phyloP scores from a whole-genome alignment of 768 basidiomycete species.

The Phaeotremella skinneri region DNA sequence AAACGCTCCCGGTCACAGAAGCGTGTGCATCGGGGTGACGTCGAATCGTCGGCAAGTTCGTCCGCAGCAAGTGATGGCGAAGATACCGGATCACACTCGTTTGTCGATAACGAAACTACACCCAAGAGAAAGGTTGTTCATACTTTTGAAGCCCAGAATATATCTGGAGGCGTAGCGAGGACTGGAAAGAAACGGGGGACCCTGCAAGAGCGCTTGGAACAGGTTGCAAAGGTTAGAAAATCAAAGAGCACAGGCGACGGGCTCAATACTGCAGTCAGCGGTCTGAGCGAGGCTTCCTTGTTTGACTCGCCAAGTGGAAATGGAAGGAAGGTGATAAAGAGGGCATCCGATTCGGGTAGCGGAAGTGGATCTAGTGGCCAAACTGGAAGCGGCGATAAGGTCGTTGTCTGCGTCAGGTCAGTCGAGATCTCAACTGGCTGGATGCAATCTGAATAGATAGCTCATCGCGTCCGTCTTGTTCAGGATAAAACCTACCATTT shows the following conservation, averaged over 20 bases:
- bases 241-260: constrained; percentile 16
- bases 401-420: constrained; percentile 47
- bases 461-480: not conserved
- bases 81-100: not conserved
- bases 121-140: constrained; percentile 37
- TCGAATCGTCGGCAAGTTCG: constrained; percentile 38
- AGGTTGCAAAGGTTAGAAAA: constrained; percentile 35
- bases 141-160: constrained; percentile 24
- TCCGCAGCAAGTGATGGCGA: constrained; percentile 24
- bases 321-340: not conserved
- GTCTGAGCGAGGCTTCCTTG: constrained; percentile 11
- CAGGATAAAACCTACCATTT: constrained; percentile 45
- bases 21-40: constrained; percentile 40
- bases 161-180: constrained; percentile 9
- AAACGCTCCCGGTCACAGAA: constrained; percentile 23
- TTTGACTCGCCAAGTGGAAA: not conserved
- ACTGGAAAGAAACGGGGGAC: constrained; percentile 26
- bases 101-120: constrained; percentile 12
- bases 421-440: constrained; percentile 16
- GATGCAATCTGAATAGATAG: not conserved
- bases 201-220: constrained; percentile 29
- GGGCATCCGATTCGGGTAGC: not conserved
- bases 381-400: constrained; percentile 31
- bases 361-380: not conserved
- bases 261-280: constrained; percentile 11